phyloP scores from a whole-genome alignment of 2,329 filamentous ascomycete species.

The Microdochium bolleyi region DNA sequence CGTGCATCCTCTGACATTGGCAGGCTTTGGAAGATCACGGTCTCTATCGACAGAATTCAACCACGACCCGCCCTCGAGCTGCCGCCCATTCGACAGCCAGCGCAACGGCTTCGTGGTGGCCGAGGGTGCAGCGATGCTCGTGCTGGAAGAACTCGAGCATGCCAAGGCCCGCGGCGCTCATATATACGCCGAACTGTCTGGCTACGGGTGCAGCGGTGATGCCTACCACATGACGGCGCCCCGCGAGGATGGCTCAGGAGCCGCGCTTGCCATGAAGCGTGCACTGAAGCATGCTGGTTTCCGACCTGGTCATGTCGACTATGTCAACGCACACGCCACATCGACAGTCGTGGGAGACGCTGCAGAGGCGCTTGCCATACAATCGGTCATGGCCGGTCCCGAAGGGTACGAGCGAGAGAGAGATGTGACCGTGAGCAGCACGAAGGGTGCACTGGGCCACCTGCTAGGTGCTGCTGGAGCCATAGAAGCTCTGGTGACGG shows the following conservation, averaged over 20 bases:
- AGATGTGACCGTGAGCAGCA: constrained; percentile 79
- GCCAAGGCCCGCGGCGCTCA: constrained; percentile 68
- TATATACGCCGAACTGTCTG: constrained; percentile 83
- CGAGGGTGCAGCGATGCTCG: constrained; percentile 80
- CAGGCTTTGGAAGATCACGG: constrained; percentile 81
- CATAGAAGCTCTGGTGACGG: constrained; percentile 78
- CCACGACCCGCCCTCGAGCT: constrained; percentile 59
- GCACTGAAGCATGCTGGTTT: constrained; percentile 68
- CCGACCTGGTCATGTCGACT: constrained; percentile 66
- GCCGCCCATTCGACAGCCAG: constrained; percentile 76
- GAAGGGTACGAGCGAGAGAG: constrained; percentile 54
- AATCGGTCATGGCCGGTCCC: constrained; percentile 64
- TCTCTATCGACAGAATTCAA: constrained; percentile 82
- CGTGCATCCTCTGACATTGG: constrained; percentile 87
- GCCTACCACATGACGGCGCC: constrained; percentile 93
- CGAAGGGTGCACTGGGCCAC: constrained; percentile 89
- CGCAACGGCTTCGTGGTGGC: constrained; percentile 86
- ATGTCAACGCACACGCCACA: constrained; percentile 94
- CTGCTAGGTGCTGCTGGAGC: constrained; percentile 86
- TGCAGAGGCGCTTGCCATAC: constrained; percentile 81
- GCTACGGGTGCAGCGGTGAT: constrained; percentile 87
- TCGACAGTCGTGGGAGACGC: constrained; percentile 78
- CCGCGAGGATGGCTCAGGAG: constrained; percentile 72
- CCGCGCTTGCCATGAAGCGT: constrained; percentile 75
- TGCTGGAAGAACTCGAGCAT: constrained; percentile 87